A percentile compares a stretch with the other conserved stretches of the same genome.
Evolutionary conservation across 495 filamentous ascomycete genomes (phyloP).

Genomic region (Polyplosphaeria fusca): DNA sequence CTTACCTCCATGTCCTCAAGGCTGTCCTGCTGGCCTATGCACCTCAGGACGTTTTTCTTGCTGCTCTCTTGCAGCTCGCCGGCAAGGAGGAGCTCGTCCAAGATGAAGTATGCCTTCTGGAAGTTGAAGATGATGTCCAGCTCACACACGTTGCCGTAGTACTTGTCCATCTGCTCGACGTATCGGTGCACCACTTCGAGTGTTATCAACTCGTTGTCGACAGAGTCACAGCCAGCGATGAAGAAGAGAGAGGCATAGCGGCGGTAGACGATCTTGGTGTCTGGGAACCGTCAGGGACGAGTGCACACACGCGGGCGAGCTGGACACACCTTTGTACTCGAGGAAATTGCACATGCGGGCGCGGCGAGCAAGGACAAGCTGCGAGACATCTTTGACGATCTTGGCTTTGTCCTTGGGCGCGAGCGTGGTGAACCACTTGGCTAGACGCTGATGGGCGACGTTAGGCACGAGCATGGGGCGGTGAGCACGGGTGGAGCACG

Average conservation of each 20-base stretch:
- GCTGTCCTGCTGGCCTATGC: conserved; percentile 91
- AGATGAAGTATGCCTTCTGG: conserved; percentile 98
- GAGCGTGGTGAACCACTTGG: conserved; percentile 99
- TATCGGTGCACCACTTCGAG: conserved; percentile 98
- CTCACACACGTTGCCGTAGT: conserved; percentile 99
- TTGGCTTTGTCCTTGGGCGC: conserved; percentile 99
- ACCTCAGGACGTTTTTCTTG: conserved; percentile 95
- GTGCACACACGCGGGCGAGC: not conserved
- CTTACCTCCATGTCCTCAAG: conserved; percentile 97
- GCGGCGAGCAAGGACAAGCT: conserved; percentile 89
- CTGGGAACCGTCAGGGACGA: conserved; percentile 46
- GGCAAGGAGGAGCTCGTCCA: conserved; percentile 92
- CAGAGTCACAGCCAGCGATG: conserved; percentile 91
- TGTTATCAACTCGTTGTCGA: conserved; percentile 96
- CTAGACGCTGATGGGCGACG: conserved; percentile 73
- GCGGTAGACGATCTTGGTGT: conserved; percentile 97
- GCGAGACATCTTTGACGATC: conserved; percentile 99
- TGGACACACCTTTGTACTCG: conserved; percentile 88
- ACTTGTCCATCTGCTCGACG: conserved; percentile 99
- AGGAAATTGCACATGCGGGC: conserved; percentile 99
- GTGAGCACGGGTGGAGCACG: conserved; percentile 50
- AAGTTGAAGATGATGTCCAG: conserved; percentile 99
- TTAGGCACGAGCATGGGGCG: conserved; percentile 37
- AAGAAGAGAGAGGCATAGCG: conserved; percentile 99
- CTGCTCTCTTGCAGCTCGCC: conserved; percentile 99